A percentile compares a stretch with the other conserved stretches of the same genome.
These are phyloP conservation scores for Tulasnella sp. DNA, from an alignment of 768 basidiomycete genomes.

Conservation along the genomic window DNA sequence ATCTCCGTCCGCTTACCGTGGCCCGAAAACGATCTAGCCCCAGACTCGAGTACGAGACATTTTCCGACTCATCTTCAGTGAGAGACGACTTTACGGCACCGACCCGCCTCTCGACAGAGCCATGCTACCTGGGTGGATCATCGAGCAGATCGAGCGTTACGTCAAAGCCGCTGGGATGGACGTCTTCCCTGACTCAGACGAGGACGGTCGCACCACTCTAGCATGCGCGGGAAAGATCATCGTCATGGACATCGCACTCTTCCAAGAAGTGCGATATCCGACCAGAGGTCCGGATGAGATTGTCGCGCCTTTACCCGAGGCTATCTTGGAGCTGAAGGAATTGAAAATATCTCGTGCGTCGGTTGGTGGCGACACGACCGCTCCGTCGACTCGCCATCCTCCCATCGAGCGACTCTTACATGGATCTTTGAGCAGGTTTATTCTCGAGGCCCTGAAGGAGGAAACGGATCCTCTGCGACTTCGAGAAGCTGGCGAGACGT, in stretches of 20 bases:
- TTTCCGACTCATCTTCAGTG: background rate
- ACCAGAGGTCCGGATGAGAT: conserved; percentile 23
- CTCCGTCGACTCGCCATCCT: conserved; percentile 17
- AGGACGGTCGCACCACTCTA: conserved; percentile 40
- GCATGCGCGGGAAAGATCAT: conserved; percentile 70
- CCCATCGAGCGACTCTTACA: conserved; percentile 53
- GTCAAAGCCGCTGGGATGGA: conserved; percentile 60
- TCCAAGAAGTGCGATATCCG: conserved; percentile 28
- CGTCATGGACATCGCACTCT: conserved; percentile 64
- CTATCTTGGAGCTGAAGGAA: conserved; percentile 37
- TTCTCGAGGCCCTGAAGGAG: conserved; percentile 46
- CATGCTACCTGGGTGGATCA: conserved; percentile 44
- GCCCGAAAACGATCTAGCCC: too few relatives aligned
- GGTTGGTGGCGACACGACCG: conserved; percentile 22
- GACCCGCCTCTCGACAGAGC: conserved; percentile 44
- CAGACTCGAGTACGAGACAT: conserved; percentile 2
- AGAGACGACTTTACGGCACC: conserved; percentile 40
- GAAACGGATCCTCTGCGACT: conserved; percentile 46
- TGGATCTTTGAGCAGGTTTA: conserved; percentile 44
- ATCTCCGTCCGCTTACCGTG: too few relatives aligned
- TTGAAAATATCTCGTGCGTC: conserved; percentile 68
- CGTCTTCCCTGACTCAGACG: conserved; percentile 50
- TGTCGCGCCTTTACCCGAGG: conserved; percentile 14
- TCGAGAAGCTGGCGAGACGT: conserved; percentile 35
- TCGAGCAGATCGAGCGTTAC: conserved; percentile 49